Conservation (phyloP, 116 monocot genomes). For the Cymodocea nodosa region DNA sequence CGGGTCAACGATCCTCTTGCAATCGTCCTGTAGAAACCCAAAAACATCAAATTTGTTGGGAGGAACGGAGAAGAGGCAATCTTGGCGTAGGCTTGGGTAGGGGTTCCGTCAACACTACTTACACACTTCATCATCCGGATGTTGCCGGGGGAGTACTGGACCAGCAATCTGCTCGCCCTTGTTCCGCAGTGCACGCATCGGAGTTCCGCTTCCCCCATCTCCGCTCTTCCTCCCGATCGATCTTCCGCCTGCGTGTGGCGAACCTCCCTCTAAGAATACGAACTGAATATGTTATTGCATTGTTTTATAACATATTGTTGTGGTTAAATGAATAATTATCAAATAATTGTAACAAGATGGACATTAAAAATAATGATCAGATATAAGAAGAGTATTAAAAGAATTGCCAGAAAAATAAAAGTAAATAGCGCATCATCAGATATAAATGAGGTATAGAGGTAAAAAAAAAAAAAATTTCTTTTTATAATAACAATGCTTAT, state of each 20-base stretch:
- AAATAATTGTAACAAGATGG: too few relatives aligned
- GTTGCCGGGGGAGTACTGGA: conserved; percentile 90
- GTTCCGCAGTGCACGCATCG: conserved; percentile 68
- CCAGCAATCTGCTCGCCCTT: conserved; percentile 24
- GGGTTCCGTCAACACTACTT: conserved; percentile 4
- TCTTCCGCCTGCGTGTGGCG: not conserved
- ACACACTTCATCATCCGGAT: conserved; percentile 95
- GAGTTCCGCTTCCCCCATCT: conserved; percentile 4
- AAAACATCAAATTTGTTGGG: not conserved
- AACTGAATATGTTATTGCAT: too few relatives aligned
- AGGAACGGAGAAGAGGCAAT: not conserved
- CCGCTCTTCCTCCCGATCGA: not conserved
- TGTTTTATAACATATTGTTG: too few relatives aligned
- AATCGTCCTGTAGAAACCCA: conserved; percentile 38
- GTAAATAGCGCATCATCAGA: too few relatives aligned
- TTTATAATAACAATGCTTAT: too few relatives aligned
- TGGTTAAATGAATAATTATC: too few relatives aligned
- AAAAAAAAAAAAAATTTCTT: too few relatives aligned
- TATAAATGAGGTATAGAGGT: too few relatives aligned
- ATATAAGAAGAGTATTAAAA: too few relatives aligned
- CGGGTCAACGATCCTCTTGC: conserved; percentile 77
- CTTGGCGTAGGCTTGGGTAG: not conserved
- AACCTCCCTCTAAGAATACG: too few relatives aligned
- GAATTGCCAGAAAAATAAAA: too few relatives aligned
- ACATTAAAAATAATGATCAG: too few relatives aligned